A percentile compares a stretch with the other conserved stretches of the same genome.
Conservation (phyloP, 345 rosid species). For the Brassica incana region DNA sequence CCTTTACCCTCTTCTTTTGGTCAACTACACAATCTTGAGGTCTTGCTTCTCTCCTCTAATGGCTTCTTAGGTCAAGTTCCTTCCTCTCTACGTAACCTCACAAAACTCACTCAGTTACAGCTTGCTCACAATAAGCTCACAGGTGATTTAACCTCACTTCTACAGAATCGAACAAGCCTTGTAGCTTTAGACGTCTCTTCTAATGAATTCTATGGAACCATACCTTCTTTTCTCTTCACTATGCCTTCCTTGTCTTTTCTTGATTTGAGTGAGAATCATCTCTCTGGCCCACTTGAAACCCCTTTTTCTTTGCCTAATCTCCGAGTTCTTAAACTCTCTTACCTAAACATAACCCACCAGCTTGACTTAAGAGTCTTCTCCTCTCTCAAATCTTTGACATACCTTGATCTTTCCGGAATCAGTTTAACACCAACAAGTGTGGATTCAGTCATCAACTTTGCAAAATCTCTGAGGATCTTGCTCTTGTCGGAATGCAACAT, state of each 20-base stretch:
- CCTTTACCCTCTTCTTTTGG: not conserved
- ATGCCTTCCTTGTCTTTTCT: not conserved
- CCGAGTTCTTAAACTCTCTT: not conserved
- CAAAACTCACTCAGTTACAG: not conserved
- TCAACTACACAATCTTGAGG: not conserved
- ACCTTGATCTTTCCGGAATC: not conserved
- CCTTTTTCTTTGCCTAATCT: not conserved
- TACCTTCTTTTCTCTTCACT: not conserved
- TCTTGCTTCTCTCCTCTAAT: slow-evolving; percentile 4
- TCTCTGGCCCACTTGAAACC: not conserved
- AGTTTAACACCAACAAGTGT: not conserved
- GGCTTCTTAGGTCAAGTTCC: slow-evolving; percentile 2
- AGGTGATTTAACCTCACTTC: not conserved
- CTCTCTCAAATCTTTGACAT: not conserved
- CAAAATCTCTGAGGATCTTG: not conserved
- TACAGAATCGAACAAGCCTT: not conserved
- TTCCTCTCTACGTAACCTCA: not conserved
- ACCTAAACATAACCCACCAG: not conserved
- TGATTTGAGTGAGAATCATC: not conserved
- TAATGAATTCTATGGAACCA: not conserved
- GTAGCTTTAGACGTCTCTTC: not conserved
- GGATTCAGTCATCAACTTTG: not conserved
- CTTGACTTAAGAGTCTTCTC: not conserved
- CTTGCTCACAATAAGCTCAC: not conserved
- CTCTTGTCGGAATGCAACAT: slow-evolving; percentile 9